Evolutionary conservation across 768 basidiomycete genomes (phyloP), one percentile per base, ranked within the genome.

Genomic region (Agrocybe praecox): DNA sequence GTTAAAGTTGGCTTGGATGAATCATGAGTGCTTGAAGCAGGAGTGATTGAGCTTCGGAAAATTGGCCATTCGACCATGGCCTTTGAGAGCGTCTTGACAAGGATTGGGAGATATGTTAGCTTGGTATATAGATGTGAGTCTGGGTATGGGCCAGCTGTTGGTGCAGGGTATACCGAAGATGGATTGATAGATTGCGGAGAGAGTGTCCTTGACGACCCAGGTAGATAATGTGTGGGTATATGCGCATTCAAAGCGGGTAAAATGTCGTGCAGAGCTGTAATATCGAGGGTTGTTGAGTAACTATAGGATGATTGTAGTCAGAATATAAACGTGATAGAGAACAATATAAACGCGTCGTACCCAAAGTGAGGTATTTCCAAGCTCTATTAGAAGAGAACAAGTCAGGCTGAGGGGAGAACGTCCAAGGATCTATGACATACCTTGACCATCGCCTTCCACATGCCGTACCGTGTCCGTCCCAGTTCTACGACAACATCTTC

Each of bases 371-470:
- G 92, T 61, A 94, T 89, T 64, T 89, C 85, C 52, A 95, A 78
- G 63, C 92, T 92, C 92, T 92, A 62, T 6, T 62, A 14, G 3
- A 53, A 24, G n/a, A n/a, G n/a, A n/a, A n/a, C n/a, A 45, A 49
- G 22, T 17, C 44, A 33, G 34, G 44, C 19, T 50, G 14, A 19
- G 57, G 19, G 52, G 6, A 32, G 18, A 22, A 36, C 56, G 11
- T 53, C 0, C 40, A 50, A 17, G 9, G 14, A 48, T 24, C 36
- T 29, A 51, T 22, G 36, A 19, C 74, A 23, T 49, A 87, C 91
- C 83, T 90, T 91, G 10, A 79, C 82, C 93, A 95, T 95, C 2
- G 91, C 89, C 62, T 90, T 91, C 87, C 86, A 95, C 93, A 95
- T 96, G 10, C 85, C 86, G 65, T 86, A 83, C 52, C 93, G 77